Evolutionary conservation across 176 grass and related monocot species (phyloP).

Genomic region (Ananas comosus): DNA sequence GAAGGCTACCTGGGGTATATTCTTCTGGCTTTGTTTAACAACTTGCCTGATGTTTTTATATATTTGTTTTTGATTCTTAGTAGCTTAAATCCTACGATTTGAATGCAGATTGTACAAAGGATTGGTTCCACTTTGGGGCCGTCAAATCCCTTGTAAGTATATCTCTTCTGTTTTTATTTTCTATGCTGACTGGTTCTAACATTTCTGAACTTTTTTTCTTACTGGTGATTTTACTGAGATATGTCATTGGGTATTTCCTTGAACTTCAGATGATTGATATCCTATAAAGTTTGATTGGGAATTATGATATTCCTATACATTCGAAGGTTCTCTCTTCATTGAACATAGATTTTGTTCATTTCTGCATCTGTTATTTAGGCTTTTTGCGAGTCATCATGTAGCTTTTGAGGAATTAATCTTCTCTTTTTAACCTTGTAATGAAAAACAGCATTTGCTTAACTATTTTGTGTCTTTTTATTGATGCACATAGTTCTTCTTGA

Average conservation of each 20-base stretch:
- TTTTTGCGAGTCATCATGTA: too few species aligned
- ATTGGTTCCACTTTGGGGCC: conserved; percentile 80
- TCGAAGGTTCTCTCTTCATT: too few species aligned
- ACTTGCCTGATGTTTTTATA: background rate
- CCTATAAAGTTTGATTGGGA: background rate
- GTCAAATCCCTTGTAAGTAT: conserved; percentile 80
- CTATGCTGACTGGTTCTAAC: background rate
- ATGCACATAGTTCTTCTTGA: conserved; percentile 36
- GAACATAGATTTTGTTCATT: too few species aligned
- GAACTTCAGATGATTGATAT: background rate
- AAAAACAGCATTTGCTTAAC: background rate
- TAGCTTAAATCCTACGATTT: background rate
- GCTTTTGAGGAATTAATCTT: background rate
- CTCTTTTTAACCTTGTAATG: background rate
- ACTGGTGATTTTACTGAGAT: background rate
- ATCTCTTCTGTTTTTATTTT: conserved; percentile 1
- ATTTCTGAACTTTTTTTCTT: background rate
- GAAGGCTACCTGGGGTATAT: conserved; percentile 71
- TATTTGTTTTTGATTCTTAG: background rate
- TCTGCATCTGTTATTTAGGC: too few species aligned
- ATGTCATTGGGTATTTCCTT: background rate
- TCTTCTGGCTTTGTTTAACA: background rate
- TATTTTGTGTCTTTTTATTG: background rate
- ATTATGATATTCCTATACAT: too few species aligned
- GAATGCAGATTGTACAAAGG: conserved; percentile 77